Percentiles rank a stretch among this genome's conserved stretches.
Conservation (phyloP, 352 stramenopile species). For the Blastocystis sp. region DNA sequence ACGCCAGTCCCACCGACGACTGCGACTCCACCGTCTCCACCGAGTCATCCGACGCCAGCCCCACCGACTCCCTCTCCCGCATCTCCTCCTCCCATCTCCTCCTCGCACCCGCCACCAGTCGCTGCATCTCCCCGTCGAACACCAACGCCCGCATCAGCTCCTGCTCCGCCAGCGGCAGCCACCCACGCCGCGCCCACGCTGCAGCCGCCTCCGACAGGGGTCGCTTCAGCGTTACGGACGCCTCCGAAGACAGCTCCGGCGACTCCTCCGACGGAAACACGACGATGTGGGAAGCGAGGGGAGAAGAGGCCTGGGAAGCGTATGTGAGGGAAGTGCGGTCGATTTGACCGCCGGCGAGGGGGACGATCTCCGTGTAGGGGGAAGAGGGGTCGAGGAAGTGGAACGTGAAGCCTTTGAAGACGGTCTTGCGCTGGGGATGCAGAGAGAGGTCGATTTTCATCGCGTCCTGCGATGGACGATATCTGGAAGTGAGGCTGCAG, state of each 20-base stretch:
- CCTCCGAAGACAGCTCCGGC: not conserved
- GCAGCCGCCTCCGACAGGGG: not conserved
- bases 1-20: not conserved
- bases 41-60: too few species aligned
- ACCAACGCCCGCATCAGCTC: conserved; percentile 9
- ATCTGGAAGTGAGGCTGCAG: not conserved
- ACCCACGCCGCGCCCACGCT: not conserved
- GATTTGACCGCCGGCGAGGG: not conserved
- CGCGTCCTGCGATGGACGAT: not conserved
- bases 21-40: not conserved
- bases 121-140: not conserved
- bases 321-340: not conserved
- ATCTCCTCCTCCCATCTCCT: not conserved
- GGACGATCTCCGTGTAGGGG: not conserved
- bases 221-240: not conserved
- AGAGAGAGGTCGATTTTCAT: not conserved
- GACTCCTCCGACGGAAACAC: not conserved
- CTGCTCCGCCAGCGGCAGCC: conserved; percentile 22
- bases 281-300: not conserved
- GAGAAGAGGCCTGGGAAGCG: not conserved
- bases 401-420: not conserved
- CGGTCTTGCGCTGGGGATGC: not conserved
- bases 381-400: not conserved
- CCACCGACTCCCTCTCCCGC: too few species aligned
- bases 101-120: not conserved